Evolutionary conservation across 192 early-diverging fungal species (phyloP), one percentile per base, ranked within the genome.

Genomic region (Podila minutissima): DNA sequence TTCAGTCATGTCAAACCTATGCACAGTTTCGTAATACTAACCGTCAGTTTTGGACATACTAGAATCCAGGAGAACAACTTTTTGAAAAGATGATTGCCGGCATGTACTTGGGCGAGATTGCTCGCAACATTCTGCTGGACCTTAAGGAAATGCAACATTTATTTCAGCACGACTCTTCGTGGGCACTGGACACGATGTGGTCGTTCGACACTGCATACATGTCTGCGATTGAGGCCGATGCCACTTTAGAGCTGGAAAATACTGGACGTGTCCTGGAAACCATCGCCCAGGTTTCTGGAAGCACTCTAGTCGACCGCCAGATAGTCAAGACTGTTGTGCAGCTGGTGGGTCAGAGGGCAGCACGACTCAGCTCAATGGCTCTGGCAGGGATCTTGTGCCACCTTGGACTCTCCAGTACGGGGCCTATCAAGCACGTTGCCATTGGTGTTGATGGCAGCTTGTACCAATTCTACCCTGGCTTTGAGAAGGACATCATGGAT

Each of bases 1-100:
- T 33, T 33, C 33, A 33, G 33, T 33, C 33, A 33, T 33, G 33
- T 33, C 17, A 12, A 11, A 13, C 33, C 1, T 64, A 22, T 35
- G 35, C 19, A 15, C 62, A 5, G 24, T 17, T 17, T 22, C 37
- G 2, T 24, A 35, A 4, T 0, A 6, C 35, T 37, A 37, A 17
- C 17, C 15, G 11, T 0, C 10, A 1, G 7, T 28, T 17, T 38
- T 33, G 4, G 8, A 7, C 19, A 7, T 26, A n/a, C 12, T 62
- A 71, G 69, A 96, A 97, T 84, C 93, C 91, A 22, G 86, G 89
- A 12, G 75, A 84, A 37, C 96, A 96, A 77, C 89, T 94, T 22
- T 97, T 94, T 78, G 96, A 97, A 83, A 97, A 98, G 86, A 88
- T 96, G 86, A 95, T 98, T 48, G 95, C 95, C 29, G 95, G 96